Evolutionary conservation across 1,284 basidiomycete genomes (phyloP), one percentile per base, ranked within the genome.

Genomic region (Vanrija humicola): DNA sequence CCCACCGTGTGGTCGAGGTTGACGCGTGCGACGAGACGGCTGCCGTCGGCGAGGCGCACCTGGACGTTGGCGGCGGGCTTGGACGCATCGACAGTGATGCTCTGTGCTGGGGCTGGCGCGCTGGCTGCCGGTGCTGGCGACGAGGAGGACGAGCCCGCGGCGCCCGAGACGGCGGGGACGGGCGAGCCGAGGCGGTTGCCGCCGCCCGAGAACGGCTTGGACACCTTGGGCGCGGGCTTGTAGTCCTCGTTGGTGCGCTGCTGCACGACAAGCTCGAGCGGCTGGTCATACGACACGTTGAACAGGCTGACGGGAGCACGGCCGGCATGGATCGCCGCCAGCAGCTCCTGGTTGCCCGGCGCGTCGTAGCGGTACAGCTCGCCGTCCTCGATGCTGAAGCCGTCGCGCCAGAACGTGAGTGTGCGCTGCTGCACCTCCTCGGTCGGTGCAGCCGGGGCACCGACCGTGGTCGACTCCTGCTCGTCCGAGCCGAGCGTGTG

Each of bases 331-430:
- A 98, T 89, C 55, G 89, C 86, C 1, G 81, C 80, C 4, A 98
- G 80, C 16, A 90, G 80, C 56, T 84, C 82, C 43, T 85, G 81
- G 67, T 93, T 86, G 6, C 79, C 81, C 0, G 92, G 90, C 62
- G 93, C 86, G 54, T 90, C 88, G 71, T 96, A 97, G 40, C 83
- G 79, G 82, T 88, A 83, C 54, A 98, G 79, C 39, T 87, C 86
- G 3, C 93, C 92, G 64, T 94, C 90, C 66, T 95, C 92, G 54
- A 98, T 84, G 45, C 86, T 88, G 77, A 98, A 98, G 0, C 95
- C 95, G 63, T 98, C 84, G 38, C 86, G 82, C 95, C 96, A 98
- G 76, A 98, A 92, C 0, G 89, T 95, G 38, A 98, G 79, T 54
- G 85, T 82, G 12, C 95, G 85, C 46, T 87, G 83, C 0, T 82